Percentiles rank a stretch among this genome's conserved stretches.
Evolutionary conservation across 2,329 filamentous ascomycete genomes (phyloP).

Genomic region (Colletotrichum ledebouriae): DNA sequence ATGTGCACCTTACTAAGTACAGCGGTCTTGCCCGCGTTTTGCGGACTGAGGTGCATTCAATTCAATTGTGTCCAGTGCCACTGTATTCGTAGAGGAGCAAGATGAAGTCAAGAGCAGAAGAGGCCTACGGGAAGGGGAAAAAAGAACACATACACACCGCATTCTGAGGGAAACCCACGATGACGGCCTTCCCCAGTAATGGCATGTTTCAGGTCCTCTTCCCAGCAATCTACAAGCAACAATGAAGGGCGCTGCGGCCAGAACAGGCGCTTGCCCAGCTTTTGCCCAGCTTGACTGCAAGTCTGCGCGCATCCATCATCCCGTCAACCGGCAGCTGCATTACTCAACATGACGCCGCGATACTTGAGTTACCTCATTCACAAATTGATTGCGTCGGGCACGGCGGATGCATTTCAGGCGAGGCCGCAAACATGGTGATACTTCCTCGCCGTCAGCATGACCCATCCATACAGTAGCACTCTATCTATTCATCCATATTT

Average conservation of each 20-base stretch:
- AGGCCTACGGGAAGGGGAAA: too few species aligned
- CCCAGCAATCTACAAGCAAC: conserved; percentile 37
- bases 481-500: conserved; percentile 26
- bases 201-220: conserved; percentile 36
- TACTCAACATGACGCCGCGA: conserved; percentile 17
- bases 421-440: conserved; percentile 32
- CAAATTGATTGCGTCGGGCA: conserved; percentile 10
- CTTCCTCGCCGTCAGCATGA: not conserved
- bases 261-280: not conserved
- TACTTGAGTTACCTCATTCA: not conserved
- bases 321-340: conserved; percentile 12
- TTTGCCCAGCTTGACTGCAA: not conserved
- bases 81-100: too few species aligned
- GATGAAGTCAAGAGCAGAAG: not conserved
- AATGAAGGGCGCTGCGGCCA: conserved; percentile 28
- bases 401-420: conserved; percentile 18
- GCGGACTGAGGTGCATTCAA: not conserved
- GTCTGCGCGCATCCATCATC: conserved; percentile 5
- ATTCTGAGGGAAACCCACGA: conserved; percentile 17
- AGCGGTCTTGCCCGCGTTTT: not conserved
- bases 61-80: not conserved
- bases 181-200: conserved; percentile 30
- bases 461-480: conserved; percentile 1
- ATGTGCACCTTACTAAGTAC: conserved; percentile 8
- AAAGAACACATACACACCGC: not conserved